A percentile compares a stretch with the other conserved stretches of the same genome.
These are phyloP conservation scores for Microascus cirrosus DNA, from an alignment of 2,329 filamentous ascomycete species.

Conservation along the genomic window DNA sequence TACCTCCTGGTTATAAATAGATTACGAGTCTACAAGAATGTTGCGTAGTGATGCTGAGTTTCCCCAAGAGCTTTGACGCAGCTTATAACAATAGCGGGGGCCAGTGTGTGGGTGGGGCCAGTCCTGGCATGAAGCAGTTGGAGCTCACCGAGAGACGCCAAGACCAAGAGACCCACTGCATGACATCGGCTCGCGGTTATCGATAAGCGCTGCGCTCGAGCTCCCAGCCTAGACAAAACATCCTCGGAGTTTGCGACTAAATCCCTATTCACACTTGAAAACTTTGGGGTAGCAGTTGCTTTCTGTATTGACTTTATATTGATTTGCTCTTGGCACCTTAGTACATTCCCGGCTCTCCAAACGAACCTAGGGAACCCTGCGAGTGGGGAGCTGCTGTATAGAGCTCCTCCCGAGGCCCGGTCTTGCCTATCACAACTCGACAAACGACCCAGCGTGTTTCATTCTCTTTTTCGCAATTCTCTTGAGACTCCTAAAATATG, in stretches of 20 bases:
- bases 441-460: not conserved
- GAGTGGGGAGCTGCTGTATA: too few relatives aligned
- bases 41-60: not conserved
- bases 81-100: not conserved
- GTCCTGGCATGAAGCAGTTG: not conserved
- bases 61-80: not conserved
- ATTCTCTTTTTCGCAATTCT: not conserved
- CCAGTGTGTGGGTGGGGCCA: not conserved
- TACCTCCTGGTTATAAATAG: not conserved
- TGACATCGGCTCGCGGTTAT: not conserved
- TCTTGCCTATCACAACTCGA: not conserved
- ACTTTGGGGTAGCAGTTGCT: too few relatives aligned
- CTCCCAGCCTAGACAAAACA: slow-evolving; percentile 4
- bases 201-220: slow-evolving; percentile 3
- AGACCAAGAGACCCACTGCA: not conserved
- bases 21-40: not conserved
- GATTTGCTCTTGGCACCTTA: too few relatives aligned
- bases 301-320: too few relatives aligned
- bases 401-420: too few relatives aligned
- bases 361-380: too few relatives aligned
- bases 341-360: too few relatives aligned
- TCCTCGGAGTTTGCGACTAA: not conserved
- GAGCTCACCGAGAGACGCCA: not conserved
- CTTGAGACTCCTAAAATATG: not conserved
- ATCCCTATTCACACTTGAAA: too few relatives aligned